Evolutionary conservation across 257 asterid genomes (phyloP).

Genomic region (Plantago elongata): DNA sequence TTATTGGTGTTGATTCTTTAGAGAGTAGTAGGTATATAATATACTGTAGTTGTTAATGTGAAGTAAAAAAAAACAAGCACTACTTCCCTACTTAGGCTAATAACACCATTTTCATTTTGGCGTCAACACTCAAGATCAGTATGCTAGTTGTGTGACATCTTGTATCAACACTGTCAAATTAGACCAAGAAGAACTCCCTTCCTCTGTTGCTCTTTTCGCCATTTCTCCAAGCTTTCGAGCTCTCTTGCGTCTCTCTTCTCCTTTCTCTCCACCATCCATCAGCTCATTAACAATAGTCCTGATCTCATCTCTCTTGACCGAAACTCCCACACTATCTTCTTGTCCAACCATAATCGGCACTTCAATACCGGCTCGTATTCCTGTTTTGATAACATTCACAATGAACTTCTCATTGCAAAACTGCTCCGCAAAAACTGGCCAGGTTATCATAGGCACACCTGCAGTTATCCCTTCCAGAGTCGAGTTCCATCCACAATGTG

Average conservation of each 20-base stretch:
- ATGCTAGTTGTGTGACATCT: conserved; percentile 2
- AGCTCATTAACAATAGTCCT: conserved; percentile 19
- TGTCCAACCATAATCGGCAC: conserved; percentile 24
- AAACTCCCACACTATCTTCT: conserved; percentile 6
- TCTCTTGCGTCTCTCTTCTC: conserved; percentile 20
- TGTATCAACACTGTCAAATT: conserved; percentile 10
- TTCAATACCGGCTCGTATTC: conserved; percentile 42
- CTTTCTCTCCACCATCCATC: conserved; percentile 28
- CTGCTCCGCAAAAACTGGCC: conserved; percentile 56
- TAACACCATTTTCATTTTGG: not conserved
- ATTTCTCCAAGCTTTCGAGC: conserved; percentile 24
- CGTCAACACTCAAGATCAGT: too few species aligned
- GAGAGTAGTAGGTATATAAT: too few species aligned
- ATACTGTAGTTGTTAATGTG: too few species aligned
- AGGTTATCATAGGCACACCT: conserved; percentile 53
- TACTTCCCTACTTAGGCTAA: not conserved
- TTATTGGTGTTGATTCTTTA: too few species aligned
- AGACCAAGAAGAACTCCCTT: conserved; percentile 29
- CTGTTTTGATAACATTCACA: conserved; percentile 35
- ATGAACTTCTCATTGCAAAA: conserved; percentile 53
- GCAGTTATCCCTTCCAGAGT: conserved; percentile 44
- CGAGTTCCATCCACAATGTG: conserved; percentile 77
- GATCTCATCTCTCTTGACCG: conserved; percentile 24
- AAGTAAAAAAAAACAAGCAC: too few species aligned
- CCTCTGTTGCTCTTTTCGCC: conserved; percentile 25